A percentile compares a stretch with the other conserved stretches of the same genome.
phyloP scores from a whole-genome alignment of 2,329 filamentous ascomycete species.

The Alternaria atra region DNA sequence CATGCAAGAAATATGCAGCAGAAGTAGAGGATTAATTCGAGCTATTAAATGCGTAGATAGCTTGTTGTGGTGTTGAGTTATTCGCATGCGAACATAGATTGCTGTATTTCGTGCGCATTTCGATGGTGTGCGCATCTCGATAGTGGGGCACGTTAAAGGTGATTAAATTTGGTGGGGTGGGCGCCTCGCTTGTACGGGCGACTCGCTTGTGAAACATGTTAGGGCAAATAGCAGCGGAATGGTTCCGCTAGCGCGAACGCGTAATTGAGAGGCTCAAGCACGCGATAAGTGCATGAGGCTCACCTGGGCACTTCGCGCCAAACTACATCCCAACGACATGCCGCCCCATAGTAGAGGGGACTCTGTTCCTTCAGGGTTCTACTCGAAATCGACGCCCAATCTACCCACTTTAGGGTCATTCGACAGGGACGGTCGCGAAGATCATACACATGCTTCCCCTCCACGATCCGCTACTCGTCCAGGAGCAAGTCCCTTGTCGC shows the following conservation, averaged over 20 bases:
- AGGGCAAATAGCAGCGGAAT: not conserved
- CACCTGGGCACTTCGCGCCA: conserved; percentile 4
- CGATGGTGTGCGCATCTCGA: too few relatives aligned
- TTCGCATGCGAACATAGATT: too few relatives aligned
- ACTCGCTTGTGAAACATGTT: too few relatives aligned
- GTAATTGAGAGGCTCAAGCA: conserved; percentile 24
- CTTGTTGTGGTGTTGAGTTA: too few relatives aligned
- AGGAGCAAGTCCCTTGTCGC: conserved; percentile 29
- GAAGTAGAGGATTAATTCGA: too few relatives aligned
- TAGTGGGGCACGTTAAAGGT: too few relatives aligned
- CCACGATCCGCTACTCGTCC: conserved; percentile 16
- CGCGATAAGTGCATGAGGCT: conserved; percentile 27
- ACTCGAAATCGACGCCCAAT: conserved; percentile 59
- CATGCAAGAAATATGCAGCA: too few relatives aligned
- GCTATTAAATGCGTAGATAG: too few relatives aligned
- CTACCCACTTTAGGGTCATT: conserved; percentile 54
- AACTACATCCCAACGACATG: conserved; percentile 44
- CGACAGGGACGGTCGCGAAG: conserved; percentile 18
- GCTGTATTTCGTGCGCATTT: too few relatives aligned
- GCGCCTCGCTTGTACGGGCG: too few relatives aligned
- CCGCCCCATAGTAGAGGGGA: conserved; percentile 56
- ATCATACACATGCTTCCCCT: conserved; percentile 6
- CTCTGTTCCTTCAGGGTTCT: conserved; percentile 51
- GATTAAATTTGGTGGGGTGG: too few relatives aligned
- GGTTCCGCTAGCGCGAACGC: conserved; percentile 17